phyloP scores from a whole-genome alignment of 768 basidiomycete species.

The Mycena filopes region DNA sequence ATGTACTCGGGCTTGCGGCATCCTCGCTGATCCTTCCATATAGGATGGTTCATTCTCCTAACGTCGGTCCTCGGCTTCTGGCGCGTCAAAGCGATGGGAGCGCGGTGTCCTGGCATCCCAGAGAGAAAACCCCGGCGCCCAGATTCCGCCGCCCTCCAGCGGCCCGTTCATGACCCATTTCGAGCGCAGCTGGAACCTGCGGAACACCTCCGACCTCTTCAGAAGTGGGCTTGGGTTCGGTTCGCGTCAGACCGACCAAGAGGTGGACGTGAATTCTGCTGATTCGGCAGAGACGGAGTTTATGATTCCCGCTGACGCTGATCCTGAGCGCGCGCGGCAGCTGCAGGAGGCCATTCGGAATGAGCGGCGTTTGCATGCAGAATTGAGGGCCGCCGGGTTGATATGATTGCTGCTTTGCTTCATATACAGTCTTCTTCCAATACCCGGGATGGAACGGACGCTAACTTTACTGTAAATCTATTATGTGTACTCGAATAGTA shows the following conservation, averaged over 20 bases:
- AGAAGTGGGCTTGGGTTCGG: conserved; percentile 58
- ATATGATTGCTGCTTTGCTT: conserved; percentile 49
- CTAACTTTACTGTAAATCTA: conserved; percentile 31
- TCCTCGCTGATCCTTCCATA: conserved; percentile 7
- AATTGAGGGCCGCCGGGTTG: conserved; percentile 73
- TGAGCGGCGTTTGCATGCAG: conserved; percentile 67
- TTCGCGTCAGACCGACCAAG: conserved; percentile 37
- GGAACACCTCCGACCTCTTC: conserved; percentile 52
- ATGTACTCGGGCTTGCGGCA: neutral
- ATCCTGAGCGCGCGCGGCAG: conserved; percentile 54
- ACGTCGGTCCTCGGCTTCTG: conserved; percentile 92
- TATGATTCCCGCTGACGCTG: conserved; percentile 53
- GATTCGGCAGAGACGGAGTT: conserved; percentile 47
- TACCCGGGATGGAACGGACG: neutral
- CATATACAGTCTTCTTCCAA: neutral
- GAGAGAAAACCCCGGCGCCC: conserved; percentile 42
- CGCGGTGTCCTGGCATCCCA: conserved; percentile 75
- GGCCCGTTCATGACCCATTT: conserved; percentile 47
- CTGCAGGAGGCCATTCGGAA: conserved; percentile 59
- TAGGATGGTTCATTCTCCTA: conserved; percentile 88
- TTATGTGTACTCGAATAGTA: neutral
- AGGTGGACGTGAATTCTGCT: conserved; percentile 38
- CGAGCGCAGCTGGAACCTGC: conserved; percentile 52
- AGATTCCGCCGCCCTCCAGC: conserved; percentile 35
- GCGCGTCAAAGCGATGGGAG: conserved; percentile 92